These are phyloP conservation scores for Exophiala sp. DNA, from an alignment of 2,329 filamentous ascomycete species.

Conservation along the genomic window DNA sequence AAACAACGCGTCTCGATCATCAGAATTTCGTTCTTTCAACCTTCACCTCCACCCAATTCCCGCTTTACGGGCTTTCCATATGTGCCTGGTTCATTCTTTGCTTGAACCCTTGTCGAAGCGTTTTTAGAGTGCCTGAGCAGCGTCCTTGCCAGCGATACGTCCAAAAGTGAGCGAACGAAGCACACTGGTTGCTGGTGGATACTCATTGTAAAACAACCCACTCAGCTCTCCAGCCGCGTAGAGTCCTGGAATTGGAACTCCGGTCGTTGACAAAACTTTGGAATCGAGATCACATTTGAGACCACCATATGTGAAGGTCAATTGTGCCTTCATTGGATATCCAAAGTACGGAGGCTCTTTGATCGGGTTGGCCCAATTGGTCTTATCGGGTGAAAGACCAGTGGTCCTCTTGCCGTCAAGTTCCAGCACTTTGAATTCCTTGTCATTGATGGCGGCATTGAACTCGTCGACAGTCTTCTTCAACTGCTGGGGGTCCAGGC, in stretches of 20 bases:
- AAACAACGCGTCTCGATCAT: too few species aligned
- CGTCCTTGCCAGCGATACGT: conserved; percentile 20
- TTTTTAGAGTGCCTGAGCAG: conserved; percentile 15
- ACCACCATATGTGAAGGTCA: conserved; percentile 38
- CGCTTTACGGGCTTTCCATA: too few species aligned
- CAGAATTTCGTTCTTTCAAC: too few species aligned
- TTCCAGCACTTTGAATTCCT: conserved; percentile 41
- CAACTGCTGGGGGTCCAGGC: conserved; percentile 35
- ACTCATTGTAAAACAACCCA: conserved; percentile 23
- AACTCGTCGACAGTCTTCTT: conserved; percentile 40
- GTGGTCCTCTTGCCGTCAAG: conserved; percentile 37
- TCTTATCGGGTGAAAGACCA: conserved; percentile 34
- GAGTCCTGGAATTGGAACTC: conserved; percentile 37
- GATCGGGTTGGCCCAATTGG: conserved; percentile 42
- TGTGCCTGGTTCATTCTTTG: too few species aligned
- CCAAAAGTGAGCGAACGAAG: conserved; percentile 25
- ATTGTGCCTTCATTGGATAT: conserved; percentile 31
- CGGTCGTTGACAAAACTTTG: conserved; percentile 39
- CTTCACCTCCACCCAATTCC: too few species aligned
- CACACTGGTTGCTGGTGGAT: conserved; percentile 23
- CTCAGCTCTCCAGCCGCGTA: conserved; percentile 23
- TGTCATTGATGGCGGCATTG: conserved; percentile 39
- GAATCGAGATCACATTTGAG: conserved; percentile 36
- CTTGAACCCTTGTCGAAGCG: not conserved
- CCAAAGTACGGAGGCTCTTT: conserved; percentile 38